Conservation (phyloP, 768 basidiomycete genomes). For the Lactifluus subvellereus region DNA sequence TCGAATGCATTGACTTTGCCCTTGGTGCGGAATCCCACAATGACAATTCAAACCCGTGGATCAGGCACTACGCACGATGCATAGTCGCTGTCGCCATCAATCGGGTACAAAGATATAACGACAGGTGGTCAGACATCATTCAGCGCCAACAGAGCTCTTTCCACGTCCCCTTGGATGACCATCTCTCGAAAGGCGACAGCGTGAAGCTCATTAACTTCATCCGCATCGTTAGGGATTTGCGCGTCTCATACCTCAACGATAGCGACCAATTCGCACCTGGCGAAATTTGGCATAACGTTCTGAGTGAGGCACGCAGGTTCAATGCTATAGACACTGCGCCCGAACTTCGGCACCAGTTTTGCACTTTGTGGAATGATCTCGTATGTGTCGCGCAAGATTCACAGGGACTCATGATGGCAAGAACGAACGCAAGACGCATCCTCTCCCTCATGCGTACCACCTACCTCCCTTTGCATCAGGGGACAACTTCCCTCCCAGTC, state of each 20-base stretch:
- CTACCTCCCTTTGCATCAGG: background rate
- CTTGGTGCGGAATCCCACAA: background rate
- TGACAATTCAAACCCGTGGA: background rate
- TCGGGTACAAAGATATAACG: background rate
- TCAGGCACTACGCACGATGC: slow-evolving; percentile 1
- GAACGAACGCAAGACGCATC: slow-evolving; percentile 3
- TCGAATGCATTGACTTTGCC: slow-evolving; percentile 4
- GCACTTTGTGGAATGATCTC: slow-evolving; percentile 8
- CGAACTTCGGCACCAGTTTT: background rate
- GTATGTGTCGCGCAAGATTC: background rate
- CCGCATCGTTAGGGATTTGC: background rate
- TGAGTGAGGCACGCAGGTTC: background rate
- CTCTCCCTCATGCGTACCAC: background rate
- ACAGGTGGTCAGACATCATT: background rate
- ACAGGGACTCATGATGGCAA: background rate
- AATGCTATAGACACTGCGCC: background rate
- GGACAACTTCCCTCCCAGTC: too few species aligned
- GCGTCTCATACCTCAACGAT: background rate
- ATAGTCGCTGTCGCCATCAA: slow-evolving; percentile 10
- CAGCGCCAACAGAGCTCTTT: background rate
- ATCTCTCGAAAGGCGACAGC: background rate
- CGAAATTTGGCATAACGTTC: background rate
- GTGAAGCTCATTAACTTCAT: slow-evolving; percentile 1
- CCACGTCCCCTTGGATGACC: background rate
- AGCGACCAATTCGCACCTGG: background rate